Base-by-base conservation (phyloP, 1,139 yeast genomes). In the Kodamaea anthophila region DNA sequence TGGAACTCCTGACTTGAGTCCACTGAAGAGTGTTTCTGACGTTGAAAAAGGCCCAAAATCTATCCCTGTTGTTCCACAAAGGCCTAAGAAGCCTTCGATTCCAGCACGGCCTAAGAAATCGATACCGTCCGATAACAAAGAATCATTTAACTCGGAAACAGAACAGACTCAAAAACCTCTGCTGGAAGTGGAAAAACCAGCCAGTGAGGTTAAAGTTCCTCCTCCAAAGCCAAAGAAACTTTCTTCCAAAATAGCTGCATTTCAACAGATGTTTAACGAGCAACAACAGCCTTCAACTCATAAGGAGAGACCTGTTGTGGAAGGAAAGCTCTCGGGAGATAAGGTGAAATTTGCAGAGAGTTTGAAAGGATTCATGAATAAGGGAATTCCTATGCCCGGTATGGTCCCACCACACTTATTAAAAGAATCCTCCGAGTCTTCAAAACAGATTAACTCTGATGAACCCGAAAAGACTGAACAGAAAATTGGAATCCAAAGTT, bases 151-250 rank as follows among this genome's bases (percentile, higher is more conserved):
- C 9, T 9, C 21, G 5, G 20, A 24, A 12, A 11, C 12, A 9
- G 24, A 9, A 12, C 13, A n/a, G 18, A 9, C 21, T 9, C 12
- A 15, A 19, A 9, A 28, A 12, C 30, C 32, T 9, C 32, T 33
- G 6, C 15, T 12, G 14, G 22, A 28, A 19, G 28, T 13, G 5
- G 15, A 24, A 12, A 24, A 18, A 8, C 21, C 21, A 10, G 10
- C 23, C 9, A 21, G 20, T 7, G 29, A 24, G 8, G n/a, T 53
- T 5, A 64, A 53, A 41, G 63, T 61, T 0, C 81, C 83, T 9
- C 87, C 87, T 4, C 78, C 77, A 18, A 77, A 75, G 21, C 88
- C 88, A 2, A 80, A 80, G 46, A 81, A 81, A 41, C 75, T 84
- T 13, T 79, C 88, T 0, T 77, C 86, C 1, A 79, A 70, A 40